Evolutionary conservation across 2,329 filamentous ascomycete genomes (phyloP).

Genomic region (Sclerotinia glacialis): DNA sequence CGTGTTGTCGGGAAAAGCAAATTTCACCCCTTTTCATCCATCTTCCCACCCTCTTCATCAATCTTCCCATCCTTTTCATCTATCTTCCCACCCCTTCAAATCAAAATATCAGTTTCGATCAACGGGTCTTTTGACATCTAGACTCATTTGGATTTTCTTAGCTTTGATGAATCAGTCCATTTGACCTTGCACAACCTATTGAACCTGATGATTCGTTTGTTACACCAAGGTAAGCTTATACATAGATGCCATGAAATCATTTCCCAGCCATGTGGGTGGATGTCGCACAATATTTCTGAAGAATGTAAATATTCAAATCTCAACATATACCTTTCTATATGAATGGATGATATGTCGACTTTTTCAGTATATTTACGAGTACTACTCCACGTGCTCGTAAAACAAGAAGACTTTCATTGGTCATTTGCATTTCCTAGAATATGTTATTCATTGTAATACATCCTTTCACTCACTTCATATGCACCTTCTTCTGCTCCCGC

Average conservation of each 20-base stretch:
- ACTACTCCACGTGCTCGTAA: background rate
- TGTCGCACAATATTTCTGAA: background rate
- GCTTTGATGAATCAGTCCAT: background rate
- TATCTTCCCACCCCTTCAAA: background rate
- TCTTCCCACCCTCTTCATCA: too few relatives aligned
- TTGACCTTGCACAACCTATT: background rate
- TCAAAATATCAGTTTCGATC: background rate
- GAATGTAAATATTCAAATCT: background rate
- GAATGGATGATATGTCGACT: too few relatives aligned
- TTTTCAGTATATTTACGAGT: background rate
- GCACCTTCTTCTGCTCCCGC: background rate
- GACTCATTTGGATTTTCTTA: background rate
- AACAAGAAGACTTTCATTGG: background rate
- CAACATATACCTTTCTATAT: background rate
- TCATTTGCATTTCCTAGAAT: background rate
- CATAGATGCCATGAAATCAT: background rate
- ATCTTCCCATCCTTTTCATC: too few relatives aligned
- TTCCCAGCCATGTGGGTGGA: background rate
- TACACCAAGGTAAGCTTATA: background rate
- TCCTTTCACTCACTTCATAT: background rate
- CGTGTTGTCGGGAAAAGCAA: background rate
- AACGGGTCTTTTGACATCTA: background rate
- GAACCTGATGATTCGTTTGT: background rate
- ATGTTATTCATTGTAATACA: slow-evolving; percentile 3
- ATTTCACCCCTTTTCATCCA: too few relatives aligned